Percentiles rank a stretch among this genome's conserved stretches.
Evolutionary conservation across 257 asterid species (phyloP).

Genomic region (Pogostemon cablin): DNA sequence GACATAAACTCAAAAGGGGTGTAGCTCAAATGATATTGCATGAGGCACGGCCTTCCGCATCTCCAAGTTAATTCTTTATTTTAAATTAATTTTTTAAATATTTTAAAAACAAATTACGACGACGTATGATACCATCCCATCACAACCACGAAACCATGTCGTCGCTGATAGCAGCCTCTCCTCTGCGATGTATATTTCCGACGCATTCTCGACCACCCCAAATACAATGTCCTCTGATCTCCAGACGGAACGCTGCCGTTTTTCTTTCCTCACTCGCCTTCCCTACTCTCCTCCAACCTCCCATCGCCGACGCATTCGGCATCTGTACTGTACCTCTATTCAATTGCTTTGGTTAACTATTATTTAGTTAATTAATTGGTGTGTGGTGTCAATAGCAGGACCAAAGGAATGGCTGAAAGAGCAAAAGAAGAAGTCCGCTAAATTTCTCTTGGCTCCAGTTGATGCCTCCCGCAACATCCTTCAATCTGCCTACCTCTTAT

Average conservation of each 20-base stretch:
- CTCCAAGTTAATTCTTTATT: too few species aligned
- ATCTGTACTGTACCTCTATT: slow-evolving; percentile 48
- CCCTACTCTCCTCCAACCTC: slow-evolving; percentile 49
- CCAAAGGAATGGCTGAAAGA: slow-evolving; percentile 93
- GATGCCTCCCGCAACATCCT: slow-evolving; percentile 85
- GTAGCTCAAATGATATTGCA: background rate
- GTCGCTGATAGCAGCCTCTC: slow-evolving; percentile 33
- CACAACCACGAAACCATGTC: slow-evolving; percentile 44
- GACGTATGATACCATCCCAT: background rate
- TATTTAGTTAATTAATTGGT: background rate
- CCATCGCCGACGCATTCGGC: slow-evolving; percentile 66
- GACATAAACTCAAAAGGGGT: background rate
- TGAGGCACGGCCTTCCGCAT: too few species aligned
- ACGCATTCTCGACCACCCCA: slow-evolving; percentile 12
- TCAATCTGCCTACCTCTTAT: slow-evolving; percentile 59
- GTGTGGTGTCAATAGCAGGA: slow-evolving; percentile 70
- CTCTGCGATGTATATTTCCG: slow-evolving; percentile 36
- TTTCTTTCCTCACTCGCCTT: slow-evolving; percentile 49
- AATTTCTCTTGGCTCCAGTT: slow-evolving; percentile 81
- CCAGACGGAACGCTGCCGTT: slow-evolving; percentile 65
- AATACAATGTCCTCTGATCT: slow-evolving; percentile 27
- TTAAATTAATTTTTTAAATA: too few species aligned
- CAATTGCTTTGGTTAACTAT: background rate
- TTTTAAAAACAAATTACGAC: background rate
- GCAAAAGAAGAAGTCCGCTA: slow-evolving; percentile 88